Evolutionary conservation across 225 moss, liverwort and hornwort genomes (phyloP).

Genomic region (Marchantia paleacea): DNA sequence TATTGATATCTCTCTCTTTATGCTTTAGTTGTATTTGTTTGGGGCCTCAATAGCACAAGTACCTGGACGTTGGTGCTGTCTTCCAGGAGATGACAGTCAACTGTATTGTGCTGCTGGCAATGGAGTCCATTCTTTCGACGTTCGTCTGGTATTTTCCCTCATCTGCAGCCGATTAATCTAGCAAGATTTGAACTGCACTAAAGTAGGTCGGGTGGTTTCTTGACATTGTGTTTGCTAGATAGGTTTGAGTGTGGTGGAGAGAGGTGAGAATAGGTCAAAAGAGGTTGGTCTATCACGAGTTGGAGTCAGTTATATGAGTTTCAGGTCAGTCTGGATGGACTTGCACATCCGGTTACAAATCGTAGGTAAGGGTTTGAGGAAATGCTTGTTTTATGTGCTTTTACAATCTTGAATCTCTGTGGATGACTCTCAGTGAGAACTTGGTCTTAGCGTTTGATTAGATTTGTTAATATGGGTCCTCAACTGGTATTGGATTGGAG

Average conservation of each 20-base stretch:
- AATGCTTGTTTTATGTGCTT: background rate
- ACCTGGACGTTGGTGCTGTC: background rate
- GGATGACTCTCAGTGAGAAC: background rate
- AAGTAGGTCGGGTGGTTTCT: background rate
- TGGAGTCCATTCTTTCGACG: conserved; percentile 23
- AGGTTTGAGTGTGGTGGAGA: too few species aligned
- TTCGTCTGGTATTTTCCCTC: conserved; percentile 33
- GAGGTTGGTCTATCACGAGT: background rate
- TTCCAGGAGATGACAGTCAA: conserved; percentile 25
- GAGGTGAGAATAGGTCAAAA: background rate
- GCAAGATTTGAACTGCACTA: background rate
- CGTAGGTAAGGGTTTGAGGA: background rate
- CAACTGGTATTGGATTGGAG: conserved; percentile 34
- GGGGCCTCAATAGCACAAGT: too few species aligned
- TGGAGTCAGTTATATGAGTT: background rate
- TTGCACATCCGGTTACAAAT: background rate
- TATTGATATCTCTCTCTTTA: too few species aligned
- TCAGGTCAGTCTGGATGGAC: background rate
- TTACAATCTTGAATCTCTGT: background rate
- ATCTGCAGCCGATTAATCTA: background rate
- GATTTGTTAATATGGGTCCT: conserved; percentile 12
- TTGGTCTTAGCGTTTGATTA: conserved; percentile 4
- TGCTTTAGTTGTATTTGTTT: too few species aligned
- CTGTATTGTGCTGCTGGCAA: conserved; percentile 33
- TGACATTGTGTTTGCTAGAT: background rate